Percentiles rank a stretch among this genome's conserved stretches.
Conservation (phyloP, 176 grass and related monocot genomes). For the Oryza officinalis region DNA sequence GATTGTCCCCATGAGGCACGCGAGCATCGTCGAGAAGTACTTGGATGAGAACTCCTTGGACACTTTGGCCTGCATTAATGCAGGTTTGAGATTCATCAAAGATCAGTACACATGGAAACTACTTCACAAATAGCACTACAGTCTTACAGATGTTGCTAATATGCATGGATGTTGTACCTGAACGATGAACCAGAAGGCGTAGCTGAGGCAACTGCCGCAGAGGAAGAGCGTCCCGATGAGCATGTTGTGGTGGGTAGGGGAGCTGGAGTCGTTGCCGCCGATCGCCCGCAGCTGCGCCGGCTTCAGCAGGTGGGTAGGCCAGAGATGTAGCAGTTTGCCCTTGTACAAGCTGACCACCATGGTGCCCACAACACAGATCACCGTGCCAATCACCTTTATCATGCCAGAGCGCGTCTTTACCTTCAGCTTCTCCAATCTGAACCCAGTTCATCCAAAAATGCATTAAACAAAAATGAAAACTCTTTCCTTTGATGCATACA, state of each 20-base stretch:
- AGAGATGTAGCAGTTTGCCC: constrained; percentile 19
- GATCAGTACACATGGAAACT: not conserved
- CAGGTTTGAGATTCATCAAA: not conserved
- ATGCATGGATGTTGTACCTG: constrained; percentile 13
- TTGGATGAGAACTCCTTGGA: constrained; percentile 39
- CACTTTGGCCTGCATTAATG: constrained; percentile 20
- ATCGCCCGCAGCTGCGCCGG: no score
- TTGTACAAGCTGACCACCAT: constrained; percentile 47
- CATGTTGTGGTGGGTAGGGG: constrained; percentile 6
- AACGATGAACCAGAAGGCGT: constrained; percentile 51
- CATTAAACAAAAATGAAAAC: not conserved
- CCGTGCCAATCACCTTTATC: constrained; percentile 43
- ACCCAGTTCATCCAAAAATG: not conserved
- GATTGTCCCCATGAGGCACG: constrained; percentile 24
- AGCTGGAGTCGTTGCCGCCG: no score
- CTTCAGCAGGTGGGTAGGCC: constrained; percentile 28
- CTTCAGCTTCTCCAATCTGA: constrained; percentile 47
- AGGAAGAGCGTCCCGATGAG: constrained; percentile 21
- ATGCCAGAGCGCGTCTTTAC: not conserved
- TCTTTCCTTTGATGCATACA: no score
- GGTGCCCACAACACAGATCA: constrained; percentile 48
- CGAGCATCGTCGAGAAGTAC: constrained; percentile 46
- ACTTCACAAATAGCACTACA: no score
- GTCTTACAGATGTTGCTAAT: no score
- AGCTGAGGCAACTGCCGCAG: constrained; percentile 35